phyloP scores from a whole-genome alignment of 2,329 filamentous ascomycete genomes.

The Trichoderma gracile region DNA sequence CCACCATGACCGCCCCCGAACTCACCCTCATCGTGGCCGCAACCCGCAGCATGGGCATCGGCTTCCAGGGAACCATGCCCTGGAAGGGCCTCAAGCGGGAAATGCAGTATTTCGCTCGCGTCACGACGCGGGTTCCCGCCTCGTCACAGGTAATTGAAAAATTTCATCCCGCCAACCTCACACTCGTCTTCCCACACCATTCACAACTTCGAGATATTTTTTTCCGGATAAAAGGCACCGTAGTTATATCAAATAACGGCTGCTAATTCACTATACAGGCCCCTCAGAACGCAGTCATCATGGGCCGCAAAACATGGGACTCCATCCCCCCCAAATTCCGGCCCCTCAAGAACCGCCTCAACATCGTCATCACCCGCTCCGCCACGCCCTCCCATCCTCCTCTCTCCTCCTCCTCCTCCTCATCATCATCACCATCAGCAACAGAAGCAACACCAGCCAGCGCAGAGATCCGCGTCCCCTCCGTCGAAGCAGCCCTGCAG shows the following conservation, averaged over 20 bases:
- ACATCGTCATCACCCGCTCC: conserved; percentile 74
- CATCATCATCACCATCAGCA: conserved; percentile 65
- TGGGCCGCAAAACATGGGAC: conserved; percentile 98
- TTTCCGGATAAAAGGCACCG: too few species aligned
- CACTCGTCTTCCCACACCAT: too few species aligned
- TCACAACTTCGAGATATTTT: neutral
- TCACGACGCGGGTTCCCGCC: conserved; percentile 69
- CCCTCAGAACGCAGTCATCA: conserved; percentile 75
- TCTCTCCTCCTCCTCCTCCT: conserved; percentile 67
- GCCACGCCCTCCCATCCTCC: conserved; percentile 31
- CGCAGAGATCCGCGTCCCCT: conserved; percentile 47
- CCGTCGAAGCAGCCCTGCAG: conserved; percentile 59
- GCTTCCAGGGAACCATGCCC: conserved; percentile 73
- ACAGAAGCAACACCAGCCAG: conserved; percentile 37
- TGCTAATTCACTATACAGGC: conserved; percentile 33
- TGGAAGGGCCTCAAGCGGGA: conserved; percentile 89
- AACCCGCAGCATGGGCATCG: conserved; percentile 88
- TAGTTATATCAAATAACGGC: too few species aligned
- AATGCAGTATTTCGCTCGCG: conserved; percentile 92
- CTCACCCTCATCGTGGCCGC: conserved; percentile 94
- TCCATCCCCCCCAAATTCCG: conserved; percentile 78
- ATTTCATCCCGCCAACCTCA: neutral
- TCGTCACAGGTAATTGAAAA: conserved; percentile 37
- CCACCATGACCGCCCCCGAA: conserved; percentile 49
- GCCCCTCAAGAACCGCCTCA: conserved; percentile 76